Evolutionary conservation across 129 eudicot species (phyloP), one percentile per base, ranked within the genome.

Genomic region (Calendula officinalis): DNA sequence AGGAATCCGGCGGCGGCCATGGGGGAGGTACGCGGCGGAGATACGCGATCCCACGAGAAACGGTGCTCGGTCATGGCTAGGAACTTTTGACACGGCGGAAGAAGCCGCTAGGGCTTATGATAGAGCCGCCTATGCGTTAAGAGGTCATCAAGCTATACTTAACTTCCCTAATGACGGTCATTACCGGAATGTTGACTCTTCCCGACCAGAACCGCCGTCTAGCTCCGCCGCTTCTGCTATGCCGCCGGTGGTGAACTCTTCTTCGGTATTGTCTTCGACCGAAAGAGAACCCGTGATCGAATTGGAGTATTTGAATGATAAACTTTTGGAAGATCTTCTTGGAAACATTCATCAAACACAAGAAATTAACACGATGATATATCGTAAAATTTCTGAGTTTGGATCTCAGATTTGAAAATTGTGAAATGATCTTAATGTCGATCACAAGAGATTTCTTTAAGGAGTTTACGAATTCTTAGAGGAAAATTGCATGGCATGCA

Each of bases 81-180:
- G 97, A 2, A 90, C 97, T 12, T 90, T 67, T 17, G 91, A 86
- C 15, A 83, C 95, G 3, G 91, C 91, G 0, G 97, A 86, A 72
- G 97, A 81, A 34, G 97, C 97, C 0, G 97, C 97, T 7, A 52
- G 95, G 71, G 97, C 97, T 5, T 90, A 90, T 54, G 97, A 90
- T 43, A 64, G 89, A 32, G 97, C 97, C 0, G 97, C 97, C 0
- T 90, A 70, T 44, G 80, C 86, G 2, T 9, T 90, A 46, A 75
- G 95, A 37, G 97, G 97, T 33, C 91, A 81, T 58, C 95, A 81
- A 36, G 97, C 97, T 6, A 84, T 90, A 27, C 82, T 90, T 13
- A 90, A 90, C 44, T 90, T 90, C 53, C 97, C 97, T 7, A 89
- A 89, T 11, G 97, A 89, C 3, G 82, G 83, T 3, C 87, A 78